Evolutionary conservation across 305 asterid genomes (phyloP), one percentile per base, ranked within the genome.

Genomic region (Fraxinus angustifolia): DNA sequence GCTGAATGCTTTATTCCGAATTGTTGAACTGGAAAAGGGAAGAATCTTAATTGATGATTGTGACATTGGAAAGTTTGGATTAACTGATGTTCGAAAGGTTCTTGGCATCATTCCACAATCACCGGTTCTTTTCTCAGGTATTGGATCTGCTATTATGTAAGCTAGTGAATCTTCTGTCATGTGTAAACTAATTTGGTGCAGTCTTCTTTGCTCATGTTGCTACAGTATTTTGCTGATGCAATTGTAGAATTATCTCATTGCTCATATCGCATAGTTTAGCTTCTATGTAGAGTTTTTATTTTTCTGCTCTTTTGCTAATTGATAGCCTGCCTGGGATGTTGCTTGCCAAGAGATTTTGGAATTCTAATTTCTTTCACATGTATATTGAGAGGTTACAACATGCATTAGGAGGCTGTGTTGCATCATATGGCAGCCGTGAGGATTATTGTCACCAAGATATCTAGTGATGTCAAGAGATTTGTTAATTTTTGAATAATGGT

Each of bases 121-220:
- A 8, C 98, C 98, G 3, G 98, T 94, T 86, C 97, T 94, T 81
- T 94, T 94, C 92, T 94, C 98, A 82, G 98, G 98, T 94, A 79
- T 80, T 78, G 72, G 35, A 12, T 19, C 40, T 77, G 10, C 65
- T 75, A 23, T 62, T 67, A 17, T 33, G 56, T 60, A n/a, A 33
- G 33, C 42, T 80, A 2, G 14, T 42, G 40, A 62, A 70, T 40
- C 8, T 42, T 34, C 8, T 73, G 14, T 81, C 45, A 26, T 23
- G 26, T 38, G 33, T 75, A 50, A 34, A 75, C 56, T 60, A 16
- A 65, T 62, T 36, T 38, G 34, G 28, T 68, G n/a, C 10, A 26
- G 48, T 26, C 38, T 82, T 34, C 40, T 38, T 35, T 62, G 36
- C 21, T 81, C 26, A 60, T 21, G 70, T 60, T 8, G 71, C 16